Percentiles rank a stretch among this genome's conserved stretches.
Evolutionary conservation across 164 flowering plant species (phyloP).

Genomic region (Umbellularia californica): DNA sequence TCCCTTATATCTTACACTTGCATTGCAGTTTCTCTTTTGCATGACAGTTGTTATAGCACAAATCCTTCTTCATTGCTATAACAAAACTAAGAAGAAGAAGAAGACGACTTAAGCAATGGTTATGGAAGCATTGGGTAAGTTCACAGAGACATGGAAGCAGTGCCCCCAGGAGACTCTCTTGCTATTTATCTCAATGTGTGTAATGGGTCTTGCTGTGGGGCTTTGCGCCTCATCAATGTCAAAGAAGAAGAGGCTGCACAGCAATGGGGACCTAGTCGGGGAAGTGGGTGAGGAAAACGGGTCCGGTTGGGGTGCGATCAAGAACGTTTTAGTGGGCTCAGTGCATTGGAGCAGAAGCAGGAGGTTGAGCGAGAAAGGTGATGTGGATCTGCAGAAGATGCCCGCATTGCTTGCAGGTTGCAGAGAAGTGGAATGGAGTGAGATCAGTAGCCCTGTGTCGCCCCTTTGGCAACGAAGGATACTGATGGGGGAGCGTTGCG

Average conservation of each 20-base stretch:
- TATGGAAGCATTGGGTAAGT: slow-evolving; percentile 58
- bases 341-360: slow-evolving; percentile 52
- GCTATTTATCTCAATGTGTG: slow-evolving; percentile 24
- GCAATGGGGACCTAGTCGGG: slow-evolving; percentile 1
- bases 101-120: slow-evolving; percentile 16
- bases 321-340: slow-evolving; percentile 39
- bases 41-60: neutral
- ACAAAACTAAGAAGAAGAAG: neutral
- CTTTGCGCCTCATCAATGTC: slow-evolving; percentile 27
- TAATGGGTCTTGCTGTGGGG: slow-evolving; percentile 30
- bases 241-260: slow-evolving; percentile 16
- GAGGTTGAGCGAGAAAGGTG: slow-evolving; percentile 26
- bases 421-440: slow-evolving; percentile 14
- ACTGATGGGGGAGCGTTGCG: slow-evolving; percentile 66
- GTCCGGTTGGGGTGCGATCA: slow-evolving; percentile 29
- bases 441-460: slow-evolving; percentile 40
- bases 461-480: slow-evolving; percentile 93
- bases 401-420: slow-evolving; percentile 26
- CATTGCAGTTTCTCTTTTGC: neutral
- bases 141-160: slow-evolving; percentile 59
- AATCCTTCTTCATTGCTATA: neutral
- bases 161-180: slow-evolving; percentile 45
- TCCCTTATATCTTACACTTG: neutral
- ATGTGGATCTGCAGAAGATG: slow-evolving; percentile 20
- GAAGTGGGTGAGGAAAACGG: neutral